Percentiles rank a stretch among this genome's conserved stretches.
Conservation (phyloP, 2,329 filamentous ascomycete species). For the Diaporthe helianthi region DNA sequence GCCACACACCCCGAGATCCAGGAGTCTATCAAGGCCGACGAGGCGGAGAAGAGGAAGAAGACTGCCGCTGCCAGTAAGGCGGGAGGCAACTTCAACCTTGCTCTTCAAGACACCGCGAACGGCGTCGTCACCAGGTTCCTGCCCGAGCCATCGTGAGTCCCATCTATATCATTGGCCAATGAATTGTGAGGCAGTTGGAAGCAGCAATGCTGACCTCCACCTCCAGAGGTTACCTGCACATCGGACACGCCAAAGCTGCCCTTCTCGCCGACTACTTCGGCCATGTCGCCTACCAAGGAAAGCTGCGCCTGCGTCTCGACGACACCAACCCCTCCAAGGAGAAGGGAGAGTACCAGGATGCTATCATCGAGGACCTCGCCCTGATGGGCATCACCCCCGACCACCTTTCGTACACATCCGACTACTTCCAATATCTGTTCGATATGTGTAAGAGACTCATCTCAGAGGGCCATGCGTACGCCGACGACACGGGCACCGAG, state of each 20-base stretch:
- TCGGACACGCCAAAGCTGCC: conserved; percentile 93
- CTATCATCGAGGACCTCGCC: conserved; percentile 89
- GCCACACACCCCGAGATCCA: conserved; percentile 79
- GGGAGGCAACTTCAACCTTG: conserved; percentile 88
- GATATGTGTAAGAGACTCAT: conserved; percentile 85
- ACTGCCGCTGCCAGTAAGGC: conserved; percentile 74
- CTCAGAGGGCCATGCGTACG: conserved; percentile 86
- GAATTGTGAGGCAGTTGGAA: neutral
- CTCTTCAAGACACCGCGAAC: conserved; percentile 81
- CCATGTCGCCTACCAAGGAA: conserved; percentile 90
- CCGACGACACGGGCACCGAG: conserved; percentile 91
- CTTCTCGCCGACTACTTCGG: conserved; percentile 97
- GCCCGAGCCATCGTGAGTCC: conserved; percentile 83
- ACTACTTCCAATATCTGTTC: conserved; percentile 94
- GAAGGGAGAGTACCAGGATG: conserved; percentile 94
- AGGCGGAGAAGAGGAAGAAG: conserved; percentile 73
- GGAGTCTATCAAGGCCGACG: conserved; percentile 72
- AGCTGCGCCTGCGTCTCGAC: conserved; percentile 89
- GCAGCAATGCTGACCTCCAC: neutral
- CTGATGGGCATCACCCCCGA: conserved; percentile 94
- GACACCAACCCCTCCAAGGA: conserved; percentile 98
- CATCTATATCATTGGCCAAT: neutral
- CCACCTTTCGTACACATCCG: conserved; percentile 85
- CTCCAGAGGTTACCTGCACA: conserved; percentile 81
- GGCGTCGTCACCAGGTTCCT: conserved; percentile 93